Percentiles rank a stretch among this genome's conserved stretches.
Evolutionary conservation across 352 stramenopile species (phyloP).

Genomic region (Globisporangium recalcitrans): DNA sequence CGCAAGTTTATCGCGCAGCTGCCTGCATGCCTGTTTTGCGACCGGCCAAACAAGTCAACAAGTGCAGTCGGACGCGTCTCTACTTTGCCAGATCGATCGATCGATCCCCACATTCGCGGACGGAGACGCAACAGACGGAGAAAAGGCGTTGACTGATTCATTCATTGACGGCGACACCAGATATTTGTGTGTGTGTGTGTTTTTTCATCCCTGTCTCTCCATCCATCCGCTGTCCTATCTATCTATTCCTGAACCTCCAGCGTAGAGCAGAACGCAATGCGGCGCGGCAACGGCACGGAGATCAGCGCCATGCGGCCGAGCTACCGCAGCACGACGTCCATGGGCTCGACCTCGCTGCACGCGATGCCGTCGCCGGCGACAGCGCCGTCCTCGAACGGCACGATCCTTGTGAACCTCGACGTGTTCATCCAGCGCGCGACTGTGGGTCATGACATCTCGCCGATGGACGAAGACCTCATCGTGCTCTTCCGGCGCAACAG

Average conservation of each 20-base stretch:
- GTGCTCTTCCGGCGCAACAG: slow-evolving; percentile 79
- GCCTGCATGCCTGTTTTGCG: neutral
- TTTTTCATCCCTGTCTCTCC: slow-evolving; percentile 2
- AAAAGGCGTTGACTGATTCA: neutral
- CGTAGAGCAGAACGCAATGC: slow-evolving; percentile 20
- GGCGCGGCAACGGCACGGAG: slow-evolving; percentile 21
- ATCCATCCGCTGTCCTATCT: too few relatives aligned
- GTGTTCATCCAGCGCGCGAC: slow-evolving; percentile 66
- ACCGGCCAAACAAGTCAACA: neutral
- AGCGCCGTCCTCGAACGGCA: slow-evolving; percentile 22
- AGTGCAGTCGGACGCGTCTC: neutral
- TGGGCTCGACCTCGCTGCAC: neutral
- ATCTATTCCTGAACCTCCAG: slow-evolving; percentile 16
- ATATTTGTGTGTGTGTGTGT: neutral
- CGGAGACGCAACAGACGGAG: too few relatives aligned
- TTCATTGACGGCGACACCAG: neutral
- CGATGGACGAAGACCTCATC: slow-evolving; percentile 69
- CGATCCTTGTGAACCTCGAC: slow-evolving; percentile 69
- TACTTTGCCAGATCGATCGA: neutral
- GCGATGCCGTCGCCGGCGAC: neutral
- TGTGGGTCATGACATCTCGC: slow-evolving; percentile 67
- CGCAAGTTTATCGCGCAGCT: neutral
- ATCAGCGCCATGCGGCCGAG: slow-evolving; percentile 24
- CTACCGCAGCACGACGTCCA: slow-evolving; percentile 23
- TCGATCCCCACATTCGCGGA: neutral